A percentile compares a stretch with the other conserved stretches of the same genome.
These are phyloP conservation scores for Mangifera indica DNA, from an alignment of 345 rosid genomes.

Conservation along the genomic window DNA sequence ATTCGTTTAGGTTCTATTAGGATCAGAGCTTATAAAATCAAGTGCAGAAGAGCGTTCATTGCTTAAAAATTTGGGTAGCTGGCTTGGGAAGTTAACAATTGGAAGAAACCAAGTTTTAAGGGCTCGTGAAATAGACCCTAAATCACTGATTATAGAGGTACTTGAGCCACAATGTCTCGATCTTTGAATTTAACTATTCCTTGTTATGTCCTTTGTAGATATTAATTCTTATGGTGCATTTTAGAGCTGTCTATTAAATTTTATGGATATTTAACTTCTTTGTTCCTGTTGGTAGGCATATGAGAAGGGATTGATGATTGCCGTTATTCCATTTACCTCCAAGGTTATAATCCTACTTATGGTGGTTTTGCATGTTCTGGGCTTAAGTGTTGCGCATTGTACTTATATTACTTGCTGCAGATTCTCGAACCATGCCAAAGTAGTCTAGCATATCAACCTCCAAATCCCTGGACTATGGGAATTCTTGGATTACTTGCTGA, in stretches of 20 bases:
- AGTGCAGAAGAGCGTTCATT: constrained; percentile 96
- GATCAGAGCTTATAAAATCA: constrained; percentile 96
- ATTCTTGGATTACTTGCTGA: constrained; percentile 89
- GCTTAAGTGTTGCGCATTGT: no score
- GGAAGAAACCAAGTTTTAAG: constrained; percentile 91
- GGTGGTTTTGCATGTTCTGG: no score
- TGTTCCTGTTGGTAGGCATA: constrained; percentile 57
- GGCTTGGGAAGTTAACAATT: constrained; percentile 97
- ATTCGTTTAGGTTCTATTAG: constrained; percentile 67
- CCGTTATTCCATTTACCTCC: constrained; percentile 97
- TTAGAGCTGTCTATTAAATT: no score
- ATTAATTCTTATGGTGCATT: no score
- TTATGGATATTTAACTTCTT: no score
- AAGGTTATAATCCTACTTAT: constrained; percentile 48
- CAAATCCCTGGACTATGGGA: constrained; percentile 99
- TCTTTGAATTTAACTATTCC: no score
- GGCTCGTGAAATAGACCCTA: constrained; percentile 97
- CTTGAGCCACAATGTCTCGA: no score
- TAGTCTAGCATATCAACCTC: constrained; percentile 93
- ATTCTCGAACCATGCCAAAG: constrained; percentile 91
- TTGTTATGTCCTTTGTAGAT: no score
- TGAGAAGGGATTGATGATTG: constrained; percentile 98
- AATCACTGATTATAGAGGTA: constrained; percentile 96
- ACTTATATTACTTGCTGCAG: constrained; percentile 33
- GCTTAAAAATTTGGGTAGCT: constrained; percentile 94